Conservation (phyloP, 805 yeast species). For the Candida pini region DNA sequence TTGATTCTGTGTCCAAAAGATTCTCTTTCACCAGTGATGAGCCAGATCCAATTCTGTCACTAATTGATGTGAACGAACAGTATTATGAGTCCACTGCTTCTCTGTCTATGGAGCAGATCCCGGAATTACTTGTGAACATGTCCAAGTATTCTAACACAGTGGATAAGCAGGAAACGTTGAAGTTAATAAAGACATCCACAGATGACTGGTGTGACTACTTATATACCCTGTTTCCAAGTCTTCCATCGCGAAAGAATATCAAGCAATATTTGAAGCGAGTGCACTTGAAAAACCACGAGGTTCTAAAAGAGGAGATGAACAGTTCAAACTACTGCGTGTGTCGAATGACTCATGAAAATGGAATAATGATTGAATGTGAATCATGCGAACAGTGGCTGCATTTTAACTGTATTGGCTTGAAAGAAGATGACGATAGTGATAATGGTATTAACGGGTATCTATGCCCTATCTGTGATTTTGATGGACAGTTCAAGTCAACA, state of each 20-base stretch:
- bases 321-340: conserved; percentile 51
- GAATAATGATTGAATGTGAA: conserved; percentile 69
- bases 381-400: conserved; percentile 71
- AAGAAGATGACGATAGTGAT: conserved; percentile 17
- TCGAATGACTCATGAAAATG: conserved; percentile 47
- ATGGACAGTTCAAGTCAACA: conserved; percentile 15
- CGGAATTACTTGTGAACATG: too few species aligned
- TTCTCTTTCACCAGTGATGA: too few species aligned
- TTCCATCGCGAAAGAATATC: conserved; percentile 12
- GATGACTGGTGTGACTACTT: conserved; percentile 14
- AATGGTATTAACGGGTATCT: conserved; percentile 35
- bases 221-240: conserved; percentile 5
- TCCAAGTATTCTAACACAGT: too few species aligned
- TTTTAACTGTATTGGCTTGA: conserved; percentile 45
- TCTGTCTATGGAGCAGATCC: too few species aligned
- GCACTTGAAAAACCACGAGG: conserved; percentile 10
- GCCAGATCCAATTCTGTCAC: too few species aligned
- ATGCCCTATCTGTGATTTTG: conserved; percentile 51
- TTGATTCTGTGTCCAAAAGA: too few species aligned
- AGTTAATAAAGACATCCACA: too few species aligned
- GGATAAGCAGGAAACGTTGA: too few species aligned
- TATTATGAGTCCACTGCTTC: too few species aligned
- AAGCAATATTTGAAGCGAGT: conserved; percentile 8
- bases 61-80: too few species aligned
- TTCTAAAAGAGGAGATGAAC: conserved; percentile 14